Base-by-base conservation (phyloP, 306 rosid genomes). In the Dalbergia oliveri region DNA sequence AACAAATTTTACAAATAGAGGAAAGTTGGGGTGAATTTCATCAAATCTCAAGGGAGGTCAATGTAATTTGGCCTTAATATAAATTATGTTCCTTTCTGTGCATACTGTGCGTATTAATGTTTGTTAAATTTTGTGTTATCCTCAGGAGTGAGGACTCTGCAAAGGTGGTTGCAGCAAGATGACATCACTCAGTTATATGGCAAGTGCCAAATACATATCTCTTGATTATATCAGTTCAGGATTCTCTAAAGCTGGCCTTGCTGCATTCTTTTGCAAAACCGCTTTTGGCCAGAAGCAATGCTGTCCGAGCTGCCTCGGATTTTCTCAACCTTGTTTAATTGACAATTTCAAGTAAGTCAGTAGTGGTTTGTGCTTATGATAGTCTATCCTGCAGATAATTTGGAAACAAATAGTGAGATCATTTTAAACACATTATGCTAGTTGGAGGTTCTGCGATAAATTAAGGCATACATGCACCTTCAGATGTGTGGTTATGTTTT, bases 311-410 rank as follows among this genome's bases (percentile, higher is more conserved):
- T 73, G 84, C 72, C 82, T 83, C 80, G 50, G 56, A 58, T 76
- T 76, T 37, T 26, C 70, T 66, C 90, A 83, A 11, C 94, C 89
- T 66, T 77, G 79, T 11, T 77, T 84, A 31, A 67, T 72, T 59
- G 65, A 80, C 72, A 75, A 81, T 69, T 88, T 81, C 88, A 86
- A 84, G 98, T 91, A 85, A 88, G 97, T 88, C 50, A 43, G 59
- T 31, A 6, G 37, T 3, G 21, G 59, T 77, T 75, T 75, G 19
- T 50, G 72, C 19, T 50, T 63, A 78, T 56, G 39, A n/a, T 41
- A 10, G 18, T 83, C 11, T 19, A 66, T 65, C 18, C 58, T 56
- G 57, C 43, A 15, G 18, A 41, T 19, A 31, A 69, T 67, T 34
- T 68, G 31, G 35, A 21, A 15, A 37, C 16, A 63, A 43, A 34